Percentiles rank a stretch among this genome's conserved stretches.
Conservation (phyloP, 768 basidiomycete genomes). For the Pisolithus marmoratus region DNA sequence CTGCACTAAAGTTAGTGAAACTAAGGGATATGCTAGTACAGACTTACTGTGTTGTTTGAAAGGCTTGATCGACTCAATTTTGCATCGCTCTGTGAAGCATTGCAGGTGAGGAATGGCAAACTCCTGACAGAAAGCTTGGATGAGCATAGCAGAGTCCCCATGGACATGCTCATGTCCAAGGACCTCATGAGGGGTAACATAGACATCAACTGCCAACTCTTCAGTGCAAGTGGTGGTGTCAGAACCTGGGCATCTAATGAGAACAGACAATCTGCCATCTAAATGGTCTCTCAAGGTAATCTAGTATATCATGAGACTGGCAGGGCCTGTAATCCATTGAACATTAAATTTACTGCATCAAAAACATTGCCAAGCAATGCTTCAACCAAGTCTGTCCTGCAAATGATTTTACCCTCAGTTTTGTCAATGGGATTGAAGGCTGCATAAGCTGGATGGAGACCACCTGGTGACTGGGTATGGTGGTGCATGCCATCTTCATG, state of each 20-base stretch:
- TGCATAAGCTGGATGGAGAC: background rate
- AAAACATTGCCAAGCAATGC: background rate
- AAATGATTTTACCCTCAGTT: background rate
- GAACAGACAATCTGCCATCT: slow-evolving; percentile 3
- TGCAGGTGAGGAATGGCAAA: slow-evolving; percentile 3
- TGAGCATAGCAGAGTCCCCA: background rate
- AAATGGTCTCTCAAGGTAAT: slow-evolving; percentile 4
- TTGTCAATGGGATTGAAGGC: background rate
- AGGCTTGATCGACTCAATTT: background rate
- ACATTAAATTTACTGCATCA: slow-evolving; percentile 1
- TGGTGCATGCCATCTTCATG: slow-evolving; percentile 3
- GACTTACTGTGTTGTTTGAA: background rate
- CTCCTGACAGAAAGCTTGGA: slow-evolving; percentile 7
- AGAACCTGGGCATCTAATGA: slow-evolving; percentile 3
- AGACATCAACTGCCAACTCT: slow-evolving; percentile 1
- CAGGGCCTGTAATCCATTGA: background rate
- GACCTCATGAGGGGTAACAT: background rate
- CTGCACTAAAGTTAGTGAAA: too few relatives aligned
- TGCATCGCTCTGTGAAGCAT: background rate
- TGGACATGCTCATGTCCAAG: background rate
- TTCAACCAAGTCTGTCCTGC: background rate
- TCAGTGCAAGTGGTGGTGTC: background rate
- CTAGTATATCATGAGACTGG: background rate
- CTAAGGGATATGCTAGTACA: background rate
- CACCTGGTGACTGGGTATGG: background rate